Evolutionary conservation across 805 yeast genomes (phyloP).

Genomic region (Blastobotrys robertii): DNA sequence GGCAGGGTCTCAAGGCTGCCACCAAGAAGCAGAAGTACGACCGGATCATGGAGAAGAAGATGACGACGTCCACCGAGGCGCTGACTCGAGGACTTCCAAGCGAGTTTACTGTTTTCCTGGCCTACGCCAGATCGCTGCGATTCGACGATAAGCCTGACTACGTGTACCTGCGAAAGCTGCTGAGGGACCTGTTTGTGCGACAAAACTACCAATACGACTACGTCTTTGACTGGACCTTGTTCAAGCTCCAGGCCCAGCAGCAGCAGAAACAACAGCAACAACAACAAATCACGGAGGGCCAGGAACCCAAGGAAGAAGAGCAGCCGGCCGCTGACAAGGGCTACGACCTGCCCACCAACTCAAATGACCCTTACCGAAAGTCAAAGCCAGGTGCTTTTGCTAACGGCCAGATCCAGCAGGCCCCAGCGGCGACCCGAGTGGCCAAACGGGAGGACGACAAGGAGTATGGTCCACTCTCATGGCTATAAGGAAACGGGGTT

Average conservation of each 20-base stretch:
- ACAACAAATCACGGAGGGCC: conserved; percentile 1
- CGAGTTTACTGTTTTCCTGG: conserved; percentile 80
- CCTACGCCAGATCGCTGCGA: conserved; percentile 79
- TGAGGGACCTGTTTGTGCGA: conserved; percentile 79
- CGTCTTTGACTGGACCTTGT: conserved; percentile 93
- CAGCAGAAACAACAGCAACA: conserved; percentile 7
- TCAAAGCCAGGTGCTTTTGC: neutral
- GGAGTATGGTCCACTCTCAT: too few relatives aligned
- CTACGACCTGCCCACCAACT: neutral
- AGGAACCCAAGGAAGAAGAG: too few relatives aligned
- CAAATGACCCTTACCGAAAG: neutral
- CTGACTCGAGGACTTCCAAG: conserved; percentile 86
- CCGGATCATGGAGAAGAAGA: conserved; percentile 88
- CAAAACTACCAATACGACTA: conserved; percentile 89
- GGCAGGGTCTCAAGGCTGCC: conserved; percentile 98
- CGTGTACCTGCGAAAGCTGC: conserved; percentile 72
- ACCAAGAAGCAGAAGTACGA: conserved; percentile 96
- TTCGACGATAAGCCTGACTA: conserved; percentile 97
- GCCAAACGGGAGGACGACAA: too few relatives aligned
- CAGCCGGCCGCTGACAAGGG: neutral
- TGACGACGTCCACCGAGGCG: conserved; percentile 78
- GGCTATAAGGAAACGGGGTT: too few relatives aligned
- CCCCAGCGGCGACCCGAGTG: neutral
- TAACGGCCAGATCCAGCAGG: conserved; percentile 1
- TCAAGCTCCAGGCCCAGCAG: conserved; percentile 39